Conservation (phyloP, 176 grass and related monocot genomes). For the Cenchrus americanus region DNA sequence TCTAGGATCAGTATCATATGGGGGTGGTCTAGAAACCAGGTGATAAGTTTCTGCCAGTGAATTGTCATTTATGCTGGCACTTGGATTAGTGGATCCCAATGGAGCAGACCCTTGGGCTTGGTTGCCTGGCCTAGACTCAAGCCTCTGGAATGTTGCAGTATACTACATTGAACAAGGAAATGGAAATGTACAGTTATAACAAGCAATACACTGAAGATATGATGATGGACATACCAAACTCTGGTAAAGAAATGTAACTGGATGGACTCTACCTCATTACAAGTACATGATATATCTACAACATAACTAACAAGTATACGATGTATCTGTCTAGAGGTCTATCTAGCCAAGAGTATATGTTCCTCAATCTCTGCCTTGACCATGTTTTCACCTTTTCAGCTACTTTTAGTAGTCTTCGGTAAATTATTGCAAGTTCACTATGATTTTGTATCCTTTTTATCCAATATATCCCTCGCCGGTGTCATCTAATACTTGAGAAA, state of each 20-base stretch:
- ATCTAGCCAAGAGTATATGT: neutral
- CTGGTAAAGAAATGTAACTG: neutral
- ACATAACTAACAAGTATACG: conserved; percentile 7
- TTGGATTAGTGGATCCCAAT: conserved; percentile 44
- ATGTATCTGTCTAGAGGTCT: neutral
- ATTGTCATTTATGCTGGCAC: conserved; percentile 51
- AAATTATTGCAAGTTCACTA: neutral
- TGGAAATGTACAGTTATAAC: conserved; percentile 8
- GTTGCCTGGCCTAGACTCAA: conserved; percentile 64
- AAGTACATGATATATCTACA: neutral
- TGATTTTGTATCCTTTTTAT: neutral
- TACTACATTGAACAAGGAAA: conserved; percentile 57
- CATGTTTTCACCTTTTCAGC: neutral
- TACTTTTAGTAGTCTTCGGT: neutral
- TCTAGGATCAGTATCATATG: conserved; percentile 74
- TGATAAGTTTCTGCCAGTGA: conserved; percentile 67
- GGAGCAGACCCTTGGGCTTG: conserved; percentile 58
- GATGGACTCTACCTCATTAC: neutral
- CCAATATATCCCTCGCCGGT: neutral
- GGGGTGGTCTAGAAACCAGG: conserved; percentile 71
- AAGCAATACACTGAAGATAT: neutral
- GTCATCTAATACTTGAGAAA: neutral
- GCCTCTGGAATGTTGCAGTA: conserved; percentile 75
- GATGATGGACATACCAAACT: neutral
- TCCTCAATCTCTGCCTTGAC: neutral